Percentiles rank a stretch among this genome's conserved stretches.
phyloP scores from a whole-genome alignment of 2,329 filamentous ascomycete genomes.

The Aureobasidium sp. region DNA sequence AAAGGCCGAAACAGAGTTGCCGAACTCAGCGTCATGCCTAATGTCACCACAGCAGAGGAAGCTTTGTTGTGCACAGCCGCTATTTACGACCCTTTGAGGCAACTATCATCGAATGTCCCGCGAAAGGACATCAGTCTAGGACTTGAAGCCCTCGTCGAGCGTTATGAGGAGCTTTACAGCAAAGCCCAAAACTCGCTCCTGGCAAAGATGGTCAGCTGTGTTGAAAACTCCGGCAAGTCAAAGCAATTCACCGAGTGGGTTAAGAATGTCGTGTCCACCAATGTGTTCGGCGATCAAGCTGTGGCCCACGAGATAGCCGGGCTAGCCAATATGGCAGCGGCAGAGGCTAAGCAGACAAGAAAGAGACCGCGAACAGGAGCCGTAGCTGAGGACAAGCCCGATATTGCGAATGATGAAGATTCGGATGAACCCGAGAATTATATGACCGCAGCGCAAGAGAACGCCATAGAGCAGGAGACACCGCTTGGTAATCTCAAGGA shows the following conservation, averaged over 20 bases:
- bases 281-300: neutral
- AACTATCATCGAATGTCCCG: neutral
- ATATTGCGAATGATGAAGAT: neutral
- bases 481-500: neutral
- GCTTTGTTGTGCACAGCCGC: neutral
- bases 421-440: neutral
- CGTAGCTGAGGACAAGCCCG: neutral
- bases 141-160: neutral
- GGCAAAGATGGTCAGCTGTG: neutral
- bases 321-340: neutral
- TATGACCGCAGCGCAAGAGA: neutral
- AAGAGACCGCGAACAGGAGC: neutral
- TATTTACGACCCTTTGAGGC: neutral
- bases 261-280: neutral
- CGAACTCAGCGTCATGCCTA: neutral
- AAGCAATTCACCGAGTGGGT: neutral
- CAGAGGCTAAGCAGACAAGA: neutral
- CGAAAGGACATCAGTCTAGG: neutral
- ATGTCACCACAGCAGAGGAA: neutral
- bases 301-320: neutral
- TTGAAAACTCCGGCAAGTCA: neutral
- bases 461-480: neutral
- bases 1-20: slow-evolving; percentile 19
- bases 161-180: neutral
- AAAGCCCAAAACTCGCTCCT: neutral